Conservation (phyloP, 1,284 basidiomycete genomes). For the Leccinum solheimii region DNA sequence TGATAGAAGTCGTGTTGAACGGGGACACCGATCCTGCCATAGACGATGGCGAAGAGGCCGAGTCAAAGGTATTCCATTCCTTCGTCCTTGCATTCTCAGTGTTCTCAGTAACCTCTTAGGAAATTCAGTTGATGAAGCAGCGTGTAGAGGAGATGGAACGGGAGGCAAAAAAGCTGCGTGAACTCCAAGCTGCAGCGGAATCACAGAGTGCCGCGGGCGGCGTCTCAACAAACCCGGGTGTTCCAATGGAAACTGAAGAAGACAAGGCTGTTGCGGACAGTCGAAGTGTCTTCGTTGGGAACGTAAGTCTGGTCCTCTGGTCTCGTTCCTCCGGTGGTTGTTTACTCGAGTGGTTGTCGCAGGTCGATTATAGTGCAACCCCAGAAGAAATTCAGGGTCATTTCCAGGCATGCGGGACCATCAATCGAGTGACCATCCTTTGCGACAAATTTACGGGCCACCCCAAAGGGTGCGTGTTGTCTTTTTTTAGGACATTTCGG, state of each 20-base stretch:
- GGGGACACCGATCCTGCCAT: slow-evolving; percentile 40
- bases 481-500: slow-evolving; percentile 4
- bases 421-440: slow-evolving; percentile 98
- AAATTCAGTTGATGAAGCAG: slow-evolving; percentile 89
- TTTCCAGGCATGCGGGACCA: slow-evolving; percentile 96
- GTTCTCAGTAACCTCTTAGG: slow-evolving; percentile 42
- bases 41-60: slow-evolving; percentile 60
- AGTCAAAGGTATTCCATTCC: slow-evolving; percentile 47
- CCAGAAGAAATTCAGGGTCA: slow-evolving; percentile 98
- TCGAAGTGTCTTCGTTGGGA: slow-evolving; percentile 95
- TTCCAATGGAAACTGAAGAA: slow-evolving; percentile 73
- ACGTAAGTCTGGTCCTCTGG: slow-evolving; percentile 60
- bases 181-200: slow-evolving; percentile 88
- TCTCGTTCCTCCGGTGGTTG: slow-evolving; percentile 7
- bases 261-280: slow-evolving; percentile 78
- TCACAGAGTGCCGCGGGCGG: slow-evolving; percentile 48
- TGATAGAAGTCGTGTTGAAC: slow-evolving; percentile 39
- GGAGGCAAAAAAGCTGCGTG: slow-evolving; percentile 85
- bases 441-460: slow-evolving; percentile 99
- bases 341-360: slow-evolving; percentile 11
- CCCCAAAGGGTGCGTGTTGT: slow-evolving; percentile 84
- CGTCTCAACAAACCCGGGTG: slow-evolving; percentile 41
- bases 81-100: slow-evolving; percentile 1
- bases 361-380: slow-evolving; percentile 98
- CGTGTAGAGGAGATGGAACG: slow-evolving; percentile 91